These are phyloP conservation scores for Somion occarium DNA, from an alignment of 1,284 basidiomycete species.

Conservation along the genomic window DNA sequence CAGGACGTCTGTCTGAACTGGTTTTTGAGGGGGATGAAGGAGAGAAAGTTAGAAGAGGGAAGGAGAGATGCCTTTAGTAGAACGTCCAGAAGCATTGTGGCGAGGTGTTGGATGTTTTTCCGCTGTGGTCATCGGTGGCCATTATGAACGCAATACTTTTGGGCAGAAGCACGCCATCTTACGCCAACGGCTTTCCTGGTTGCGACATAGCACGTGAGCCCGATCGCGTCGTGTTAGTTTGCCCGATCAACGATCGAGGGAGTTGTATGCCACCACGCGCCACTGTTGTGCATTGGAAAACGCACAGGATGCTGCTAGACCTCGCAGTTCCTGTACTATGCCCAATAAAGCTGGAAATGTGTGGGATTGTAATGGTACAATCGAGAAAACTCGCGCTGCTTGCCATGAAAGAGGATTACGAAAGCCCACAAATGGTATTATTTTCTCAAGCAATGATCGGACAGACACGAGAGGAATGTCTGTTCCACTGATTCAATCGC, in stretches of 20 bases:
- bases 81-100: neutral
- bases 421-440: no score
- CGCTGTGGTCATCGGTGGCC: neutral
- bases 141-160: neutral
- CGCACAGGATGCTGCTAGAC: no score
- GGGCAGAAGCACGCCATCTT: slow-evolving; percentile 16
- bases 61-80: neutral
- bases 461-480: no score
- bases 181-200: slow-evolving; percentile 7
- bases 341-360: no score
- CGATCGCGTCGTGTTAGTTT: neutral
- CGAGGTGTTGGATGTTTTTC: slow-evolving; percentile 1
- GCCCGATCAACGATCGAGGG: slow-evolving; percentile 1
- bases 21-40: neutral
- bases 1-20: neutral
- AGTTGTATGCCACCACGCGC: no score
- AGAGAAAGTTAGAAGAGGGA: neutral
- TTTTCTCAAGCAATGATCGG: no score
- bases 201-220: slow-evolving; percentile 15
- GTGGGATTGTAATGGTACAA: no score
- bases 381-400: no score
- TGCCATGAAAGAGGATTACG: no score
- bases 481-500: no score
- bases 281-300: no score
- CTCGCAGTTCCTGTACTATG: no score